Base-by-base conservation (phyloP, 2,329 filamentous ascomycete genomes). In the Colletotrichum tropicicola region DNA sequence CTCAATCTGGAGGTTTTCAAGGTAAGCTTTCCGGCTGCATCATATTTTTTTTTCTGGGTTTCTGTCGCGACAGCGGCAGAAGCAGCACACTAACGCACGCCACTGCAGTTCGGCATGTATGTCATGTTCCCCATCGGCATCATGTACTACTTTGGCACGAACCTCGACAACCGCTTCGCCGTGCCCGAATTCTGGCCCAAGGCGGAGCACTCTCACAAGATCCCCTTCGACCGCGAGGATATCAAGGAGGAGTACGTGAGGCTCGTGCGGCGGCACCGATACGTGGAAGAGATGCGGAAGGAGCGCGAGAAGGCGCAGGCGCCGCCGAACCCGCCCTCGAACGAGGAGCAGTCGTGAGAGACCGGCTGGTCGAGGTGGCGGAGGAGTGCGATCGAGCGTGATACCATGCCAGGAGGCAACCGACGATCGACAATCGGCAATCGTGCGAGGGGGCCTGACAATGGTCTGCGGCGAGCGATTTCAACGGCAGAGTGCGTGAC, bases 91-190 rank as follows among this genome's bases (percentile, higher is more conserved):
- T 59, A 9, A 17, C 30, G 6, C 17, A 19, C 53, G 17, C 23
- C 45, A 27, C 47, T 17, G 21, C 68, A 98, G 95, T 99, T 99
- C 79, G 94, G 95, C 83, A 92, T 97, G 87, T 99, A 99, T 83
- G 91, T 99, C 83, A 91, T 98, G 87, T 99, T 99, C 81, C 96
- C 96, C 17, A 98, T 99, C 74, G 94, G 93, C 72, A 94, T 96
- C 85, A 99, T 99, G 96, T 98, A 97, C 86, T 99, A 99, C 84
- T 99, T 98, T 79, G 96, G 96, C 76, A 97, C 94, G 60, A 99
- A 99, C 79, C 92, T 99, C 75, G 96, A 99, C 80, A 87, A 91
- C 70, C 91, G 93, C 69, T 99, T 99, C 84, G 82, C 87, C 49
- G 93, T 98, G 1, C 90, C 92, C 21, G 92, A 91, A 62, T 99